These are phyloP conservation scores for Jaltomata sinuosa DNA, from an alignment of 257 asterid genomes.

Conservation along the genomic window DNA sequence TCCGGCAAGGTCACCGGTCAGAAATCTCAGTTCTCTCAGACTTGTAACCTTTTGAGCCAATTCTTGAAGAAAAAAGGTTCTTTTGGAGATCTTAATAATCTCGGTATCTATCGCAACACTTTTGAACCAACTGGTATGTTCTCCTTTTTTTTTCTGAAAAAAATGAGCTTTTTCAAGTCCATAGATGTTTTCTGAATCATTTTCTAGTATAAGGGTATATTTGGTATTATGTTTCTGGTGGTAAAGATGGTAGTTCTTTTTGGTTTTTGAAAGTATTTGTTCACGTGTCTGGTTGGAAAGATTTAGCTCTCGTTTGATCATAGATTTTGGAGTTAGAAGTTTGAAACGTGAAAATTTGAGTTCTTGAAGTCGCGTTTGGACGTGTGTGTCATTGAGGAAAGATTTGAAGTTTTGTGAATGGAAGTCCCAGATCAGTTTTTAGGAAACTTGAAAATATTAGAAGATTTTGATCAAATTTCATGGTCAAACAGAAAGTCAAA, in stretches of 20 bases:
- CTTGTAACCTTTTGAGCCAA: slow-evolving; percentile 18
- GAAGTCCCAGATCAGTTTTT: background rate
- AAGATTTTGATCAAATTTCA: background rate
- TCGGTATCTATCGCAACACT: slow-evolving; percentile 5
- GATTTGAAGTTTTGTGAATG: background rate
- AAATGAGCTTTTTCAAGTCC: background rate
- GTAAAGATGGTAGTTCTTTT: background rate
- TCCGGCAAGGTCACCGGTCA: slow-evolving; percentile 12
- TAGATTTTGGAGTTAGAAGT: background rate
- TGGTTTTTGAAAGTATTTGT: background rate
- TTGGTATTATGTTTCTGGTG: background rate
- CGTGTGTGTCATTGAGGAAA: background rate
- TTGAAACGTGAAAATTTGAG: background rate
- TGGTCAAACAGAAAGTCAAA: background rate
- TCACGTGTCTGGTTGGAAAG: background rate
- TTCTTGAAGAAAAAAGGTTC: slow-evolving; percentile 17
- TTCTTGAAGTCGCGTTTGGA: background rate
- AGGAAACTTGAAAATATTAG: background rate
- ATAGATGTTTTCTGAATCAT: background rate
- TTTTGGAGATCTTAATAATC: slow-evolving; percentile 9
- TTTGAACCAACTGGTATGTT: slow-evolving; percentile 1
- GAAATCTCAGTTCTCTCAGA: slow-evolving; percentile 17
- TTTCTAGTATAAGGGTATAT: background rate
- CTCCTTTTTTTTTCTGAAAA: background rate
- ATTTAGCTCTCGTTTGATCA: fast-evolving